Evolutionary conservation across 2,329 filamentous ascomycete genomes (phyloP).

Genomic region (Scedosporium dehoogii): DNA sequence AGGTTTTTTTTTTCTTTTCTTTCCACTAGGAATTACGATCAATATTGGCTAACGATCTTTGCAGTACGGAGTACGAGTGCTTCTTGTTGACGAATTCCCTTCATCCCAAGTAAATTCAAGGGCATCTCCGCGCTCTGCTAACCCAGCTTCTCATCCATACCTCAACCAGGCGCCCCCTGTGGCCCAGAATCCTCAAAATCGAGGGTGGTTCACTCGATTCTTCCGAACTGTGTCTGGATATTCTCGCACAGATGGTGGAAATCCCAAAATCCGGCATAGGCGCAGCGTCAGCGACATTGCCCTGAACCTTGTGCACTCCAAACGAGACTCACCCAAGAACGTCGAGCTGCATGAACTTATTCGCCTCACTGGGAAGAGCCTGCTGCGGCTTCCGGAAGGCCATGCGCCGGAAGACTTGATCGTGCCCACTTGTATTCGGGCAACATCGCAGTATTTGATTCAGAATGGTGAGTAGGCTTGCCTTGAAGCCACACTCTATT

Average conservation of each 20-base stretch:
- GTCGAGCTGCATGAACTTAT: conserved; percentile 49
- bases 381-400: conserved; percentile 49
- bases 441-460: conserved; percentile 53
- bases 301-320: conserved; percentile 30
- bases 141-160: not conserved
- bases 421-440: conserved; percentile 56
- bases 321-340: conserved; percentile 35
- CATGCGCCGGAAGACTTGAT: conserved; percentile 47
- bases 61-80: conserved; percentile 42
- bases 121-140: not conserved
- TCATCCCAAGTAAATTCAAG: conserved; percentile 20
- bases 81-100: conserved; percentile 26
- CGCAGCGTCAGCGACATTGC: conserved; percentile 48
- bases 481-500: not conserved
- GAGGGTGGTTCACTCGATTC: conserved; percentile 28
- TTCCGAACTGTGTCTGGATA: conserved; percentile 15
- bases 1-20: no score
- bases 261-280: conserved; percentile 25
- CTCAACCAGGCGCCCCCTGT: not conserved
- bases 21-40: conserved; percentile 25
- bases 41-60: not conserved
- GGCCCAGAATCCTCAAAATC: conserved; percentile 13
- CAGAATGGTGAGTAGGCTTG: conserved; percentile 39
- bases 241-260: not conserved
- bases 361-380: conserved; percentile 51